These are phyloP conservation scores for Calocera viscosa DNA, from an alignment of 768 basidiomycete genomes.

Conservation along the genomic window DNA sequence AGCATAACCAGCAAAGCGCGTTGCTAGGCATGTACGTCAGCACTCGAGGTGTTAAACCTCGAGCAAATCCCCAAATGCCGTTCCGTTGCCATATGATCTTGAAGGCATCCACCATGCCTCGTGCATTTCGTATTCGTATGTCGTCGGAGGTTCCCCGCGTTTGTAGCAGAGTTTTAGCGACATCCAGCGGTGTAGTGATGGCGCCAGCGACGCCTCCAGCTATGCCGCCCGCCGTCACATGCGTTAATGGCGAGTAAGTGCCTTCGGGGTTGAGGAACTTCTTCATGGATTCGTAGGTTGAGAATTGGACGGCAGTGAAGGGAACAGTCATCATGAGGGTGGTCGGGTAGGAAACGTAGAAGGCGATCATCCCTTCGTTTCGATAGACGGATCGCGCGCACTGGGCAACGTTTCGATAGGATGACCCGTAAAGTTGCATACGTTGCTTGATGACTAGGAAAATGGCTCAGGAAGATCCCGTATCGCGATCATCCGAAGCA, in stretches of 20 bases:
- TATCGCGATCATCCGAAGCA: slow-evolving; percentile 21
- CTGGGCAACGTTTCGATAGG: slow-evolving; percentile 74
- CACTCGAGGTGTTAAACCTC: slow-evolving; percentile 83
- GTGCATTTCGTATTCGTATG: slow-evolving; percentile 65
- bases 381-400: slow-evolving; percentile 76
- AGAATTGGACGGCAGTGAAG: slow-evolving; percentile 96
- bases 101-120: slow-evolving; percentile 79
- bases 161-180: slow-evolving; percentile 93
- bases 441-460: slow-evolving; percentile 90
- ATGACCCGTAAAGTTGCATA: slow-evolving; percentile 93
- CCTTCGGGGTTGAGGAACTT: slow-evolving; percentile 69
- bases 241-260: slow-evolving; percentile 83
- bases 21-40: slow-evolving; percentile 95
- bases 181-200: slow-evolving; percentile 91
- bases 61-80: slow-evolving; percentile 69
- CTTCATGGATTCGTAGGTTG: slow-evolving; percentile 91
- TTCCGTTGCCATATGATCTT: slow-evolving; percentile 78
- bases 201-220: slow-evolving; percentile 92
- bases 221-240: slow-evolving; percentile 81
- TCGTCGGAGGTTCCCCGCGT: slow-evolving; percentile 87
- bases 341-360: slow-evolving; percentile 98
- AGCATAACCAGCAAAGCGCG: slow-evolving; percentile 93
- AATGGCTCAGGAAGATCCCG: not conserved
- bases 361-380: slow-evolving; percentile 75
- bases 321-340: slow-evolving; percentile 94